Percentiles rank a stretch among this genome's conserved stretches.
These are phyloP conservation scores for Climacium dendroides DNA, from an alignment of 225 moss, liverwort and hornwort species.

Conservation along the genomic window DNA sequence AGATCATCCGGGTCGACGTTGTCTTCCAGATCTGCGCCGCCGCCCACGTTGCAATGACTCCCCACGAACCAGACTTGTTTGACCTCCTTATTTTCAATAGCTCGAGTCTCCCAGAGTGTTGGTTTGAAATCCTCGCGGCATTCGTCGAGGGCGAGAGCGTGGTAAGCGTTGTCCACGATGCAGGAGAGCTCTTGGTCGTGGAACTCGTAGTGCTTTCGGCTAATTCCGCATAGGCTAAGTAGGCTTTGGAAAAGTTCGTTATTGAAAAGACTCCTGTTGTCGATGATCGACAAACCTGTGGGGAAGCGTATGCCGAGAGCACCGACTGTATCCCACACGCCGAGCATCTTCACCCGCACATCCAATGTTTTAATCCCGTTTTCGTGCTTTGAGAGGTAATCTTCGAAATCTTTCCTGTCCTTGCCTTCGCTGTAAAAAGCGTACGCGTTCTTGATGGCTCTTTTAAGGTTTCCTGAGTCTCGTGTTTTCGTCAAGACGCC, in stretches of 20 bases:
- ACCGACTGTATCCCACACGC: neutral
- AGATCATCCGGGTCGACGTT: neutral
- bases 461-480: too few species aligned
- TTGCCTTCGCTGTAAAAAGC: too few species aligned
- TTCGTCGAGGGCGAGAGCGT: neutral
- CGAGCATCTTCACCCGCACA: neutral
- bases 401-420: too few species aligned
- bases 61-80: neutral
- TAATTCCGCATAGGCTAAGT: neutral
- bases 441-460: too few species aligned
- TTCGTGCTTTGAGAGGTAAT: too few species aligned
- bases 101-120: too few species aligned
- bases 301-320: neutral
- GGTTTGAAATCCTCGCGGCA: neutral
- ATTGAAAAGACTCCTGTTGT: rapidly evolving
- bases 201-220: neutral
- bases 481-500: neutral
- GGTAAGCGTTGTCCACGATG: neutral
- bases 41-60: neutral
- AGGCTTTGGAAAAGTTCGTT: too few species aligned
- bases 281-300: rapidly evolving
- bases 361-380: rapidly evolving
- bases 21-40: neutral
- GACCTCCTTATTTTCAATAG: too few species aligned
- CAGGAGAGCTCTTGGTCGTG: neutral